A percentile compares a stretch with the other conserved stretches of the same genome.
These are phyloP conservation scores for Rhizoctonia solani DNA, from an alignment of 1,284 basidiomycete genomes.

Conservation along the genomic window DNA sequence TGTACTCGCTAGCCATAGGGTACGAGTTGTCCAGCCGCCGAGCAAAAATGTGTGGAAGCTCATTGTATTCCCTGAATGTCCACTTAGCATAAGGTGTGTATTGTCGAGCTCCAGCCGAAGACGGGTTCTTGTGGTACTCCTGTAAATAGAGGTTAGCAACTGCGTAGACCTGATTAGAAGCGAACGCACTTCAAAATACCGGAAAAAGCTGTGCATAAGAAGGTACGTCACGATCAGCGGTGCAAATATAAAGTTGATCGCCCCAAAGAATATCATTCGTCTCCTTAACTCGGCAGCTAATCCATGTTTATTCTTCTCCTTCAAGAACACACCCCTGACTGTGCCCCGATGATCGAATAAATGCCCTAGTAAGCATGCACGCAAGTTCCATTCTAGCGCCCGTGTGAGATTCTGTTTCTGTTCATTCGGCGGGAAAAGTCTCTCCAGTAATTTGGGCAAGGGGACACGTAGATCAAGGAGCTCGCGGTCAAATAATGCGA, in stretches of 20 bases:
- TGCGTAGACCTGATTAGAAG: neutral
- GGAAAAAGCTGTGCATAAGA: conserved; percentile 98
- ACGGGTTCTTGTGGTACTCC: conserved; percentile 99
- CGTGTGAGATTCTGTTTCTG: conserved; percentile 75
- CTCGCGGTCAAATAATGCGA: conserved; percentile 97
- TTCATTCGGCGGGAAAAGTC: conserved; percentile 48
- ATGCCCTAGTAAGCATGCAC: conserved; percentile 93
- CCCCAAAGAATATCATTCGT: conserved; percentile 94
- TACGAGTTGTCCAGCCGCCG: conserved; percentile 87
- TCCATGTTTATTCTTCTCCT: conserved; percentile 74
- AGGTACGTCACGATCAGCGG: conserved; percentile 98
- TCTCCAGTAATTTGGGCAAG: conserved; percentile 52
- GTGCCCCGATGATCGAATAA: conserved; percentile 86
- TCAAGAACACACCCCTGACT: conserved; percentile 89
- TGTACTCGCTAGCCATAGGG: conserved; percentile 89
- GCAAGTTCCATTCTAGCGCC: conserved; percentile 94
- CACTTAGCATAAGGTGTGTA: conserved; percentile 96
- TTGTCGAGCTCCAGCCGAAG: conserved; percentile 85
- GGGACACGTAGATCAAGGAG: conserved; percentile 87
- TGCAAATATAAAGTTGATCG: conserved; percentile 91
- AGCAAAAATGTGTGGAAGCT: conserved; percentile 91
- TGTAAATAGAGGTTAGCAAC: conserved; percentile 45
- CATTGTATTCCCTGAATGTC: conserved; percentile 99
- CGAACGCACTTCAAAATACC: conserved; percentile 87
- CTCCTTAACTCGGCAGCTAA: conserved; percentile 88